Conservation (phyloP, 75 land plant species). For the Cupressus sempervirens region DNA sequence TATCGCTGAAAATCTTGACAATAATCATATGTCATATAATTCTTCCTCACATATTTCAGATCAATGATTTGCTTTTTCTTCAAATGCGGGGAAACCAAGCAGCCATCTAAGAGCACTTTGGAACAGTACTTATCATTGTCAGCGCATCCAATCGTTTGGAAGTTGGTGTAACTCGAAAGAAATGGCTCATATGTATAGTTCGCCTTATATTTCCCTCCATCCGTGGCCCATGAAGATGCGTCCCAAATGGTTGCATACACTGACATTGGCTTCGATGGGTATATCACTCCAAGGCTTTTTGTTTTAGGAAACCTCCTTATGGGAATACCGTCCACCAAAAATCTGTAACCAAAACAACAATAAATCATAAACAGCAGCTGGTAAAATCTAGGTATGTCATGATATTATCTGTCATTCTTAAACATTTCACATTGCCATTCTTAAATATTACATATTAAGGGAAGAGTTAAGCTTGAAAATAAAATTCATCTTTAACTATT, state of each 20-base stretch:
- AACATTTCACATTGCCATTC: no score
- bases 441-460: no score
- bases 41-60: background rate
- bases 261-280: no score
- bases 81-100: background rate
- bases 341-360: background rate
- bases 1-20: slow-evolving; percentile 9
- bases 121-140: background rate
- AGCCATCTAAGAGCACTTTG: background rate
- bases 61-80: background rate
- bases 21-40: slow-evolving; percentile 6
- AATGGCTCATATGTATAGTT: no score
- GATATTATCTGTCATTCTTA: no score
- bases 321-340: slow-evolving; percentile 33
- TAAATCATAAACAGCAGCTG: background rate
- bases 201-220: no score
- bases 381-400: background rate
- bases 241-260: no score
- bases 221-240: no score
- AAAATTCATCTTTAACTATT: no score
- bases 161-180: background rate
- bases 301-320: slow-evolving; percentile 20
- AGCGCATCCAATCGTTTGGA: background rate
- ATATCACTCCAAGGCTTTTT: background rate
- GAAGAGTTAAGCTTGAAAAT: no score